These are phyloP conservation scores for Sarcodon sp. DNA, from an alignment of 768 basidiomycete genomes.

Conservation along the genomic window DNA sequence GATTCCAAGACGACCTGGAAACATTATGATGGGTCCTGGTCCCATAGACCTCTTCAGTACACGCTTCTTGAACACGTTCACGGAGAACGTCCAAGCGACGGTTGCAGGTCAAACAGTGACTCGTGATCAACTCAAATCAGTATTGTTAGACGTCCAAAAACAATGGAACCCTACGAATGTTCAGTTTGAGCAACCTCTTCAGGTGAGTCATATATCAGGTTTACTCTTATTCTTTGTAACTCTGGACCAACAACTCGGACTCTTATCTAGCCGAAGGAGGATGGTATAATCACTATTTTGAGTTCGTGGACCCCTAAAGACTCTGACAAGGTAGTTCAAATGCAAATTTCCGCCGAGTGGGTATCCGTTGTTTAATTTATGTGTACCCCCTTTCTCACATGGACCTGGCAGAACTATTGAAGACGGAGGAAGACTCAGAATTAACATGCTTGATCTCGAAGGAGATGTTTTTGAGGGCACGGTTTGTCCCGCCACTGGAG, in stretches of 20 bases:
- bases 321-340: background rate
- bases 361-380: background rate
- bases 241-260: background rate
- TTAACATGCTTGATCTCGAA: background rate
- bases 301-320: background rate
- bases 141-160: conserved; percentile 15
- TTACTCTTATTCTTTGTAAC: background rate
- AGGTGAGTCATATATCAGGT: background rate
- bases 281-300: conserved; percentile 7
- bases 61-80: conserved; percentile 14
- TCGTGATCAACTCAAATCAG: conserved; percentile 13
- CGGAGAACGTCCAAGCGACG: conserved; percentile 10
- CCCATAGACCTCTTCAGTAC: conserved; percentile 19
- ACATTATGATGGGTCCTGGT: conserved; percentile 12
- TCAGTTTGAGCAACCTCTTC: conserved; percentile 3
- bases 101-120: conserved; percentile 13
- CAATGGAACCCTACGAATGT: conserved; percentile 10
- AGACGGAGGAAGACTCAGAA: background rate
- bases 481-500: no score
- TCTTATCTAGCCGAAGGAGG: conserved; percentile 25
- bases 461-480: background rate
- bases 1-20: conserved; percentile 9
- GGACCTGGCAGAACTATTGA: background rate
- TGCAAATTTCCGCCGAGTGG: background rate
- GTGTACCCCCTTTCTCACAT: background rate